These are phyloP conservation scores for Nicotiana rustica DNA, from an alignment of 305 asterid species.

Conservation along the genomic window DNA sequence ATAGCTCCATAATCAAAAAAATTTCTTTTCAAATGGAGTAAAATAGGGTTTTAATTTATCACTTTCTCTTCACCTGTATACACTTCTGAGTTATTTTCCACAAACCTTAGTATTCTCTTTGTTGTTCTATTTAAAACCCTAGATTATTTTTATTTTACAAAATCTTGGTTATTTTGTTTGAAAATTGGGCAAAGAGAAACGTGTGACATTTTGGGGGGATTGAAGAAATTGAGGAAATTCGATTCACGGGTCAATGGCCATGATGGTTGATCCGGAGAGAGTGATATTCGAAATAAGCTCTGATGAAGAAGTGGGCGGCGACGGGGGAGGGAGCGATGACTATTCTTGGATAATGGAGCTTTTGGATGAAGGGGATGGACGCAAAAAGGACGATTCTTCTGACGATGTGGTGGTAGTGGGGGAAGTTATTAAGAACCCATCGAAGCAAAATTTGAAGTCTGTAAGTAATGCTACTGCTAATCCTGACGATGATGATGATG, in stretches of 20 bases:
- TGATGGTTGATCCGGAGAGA: slow-evolving; percentile 55
- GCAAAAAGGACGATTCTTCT: slow-evolving; percentile 47
- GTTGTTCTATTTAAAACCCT: too few relatives aligned
- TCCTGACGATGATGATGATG: slow-evolving; percentile 62
- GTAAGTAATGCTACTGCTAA: slow-evolving; percentile 19
- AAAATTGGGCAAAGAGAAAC: not conserved
- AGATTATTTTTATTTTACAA: too few relatives aligned
- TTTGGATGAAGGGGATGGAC: slow-evolving; percentile 52
- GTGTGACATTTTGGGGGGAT: not conserved
- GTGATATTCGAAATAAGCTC: slow-evolving; percentile 73
- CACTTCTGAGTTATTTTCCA: not conserved
- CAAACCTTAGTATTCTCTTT: not conserved
- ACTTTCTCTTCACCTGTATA: not conserved
- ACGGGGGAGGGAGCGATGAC: slow-evolving; percentile 51
- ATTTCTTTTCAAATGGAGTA: too few relatives aligned
- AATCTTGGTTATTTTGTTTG: too few relatives aligned
- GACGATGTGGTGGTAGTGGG: slow-evolving; percentile 64
- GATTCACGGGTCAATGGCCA: not conserved
- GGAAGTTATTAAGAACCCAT: slow-evolving; percentile 47
- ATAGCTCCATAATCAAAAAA: too few relatives aligned
- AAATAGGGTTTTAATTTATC: not conserved
- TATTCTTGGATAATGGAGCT: slow-evolving; percentile 60
- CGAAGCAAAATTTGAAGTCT: slow-evolving; percentile 42
- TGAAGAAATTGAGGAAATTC: not conserved
- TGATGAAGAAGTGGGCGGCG: slow-evolving; percentile 67